Evolutionary conservation across 2,329 filamentous ascomycete species (phyloP), one percentile per base, ranked within the genome.

Genomic region (Sarocladiaceae sp.): DNA sequence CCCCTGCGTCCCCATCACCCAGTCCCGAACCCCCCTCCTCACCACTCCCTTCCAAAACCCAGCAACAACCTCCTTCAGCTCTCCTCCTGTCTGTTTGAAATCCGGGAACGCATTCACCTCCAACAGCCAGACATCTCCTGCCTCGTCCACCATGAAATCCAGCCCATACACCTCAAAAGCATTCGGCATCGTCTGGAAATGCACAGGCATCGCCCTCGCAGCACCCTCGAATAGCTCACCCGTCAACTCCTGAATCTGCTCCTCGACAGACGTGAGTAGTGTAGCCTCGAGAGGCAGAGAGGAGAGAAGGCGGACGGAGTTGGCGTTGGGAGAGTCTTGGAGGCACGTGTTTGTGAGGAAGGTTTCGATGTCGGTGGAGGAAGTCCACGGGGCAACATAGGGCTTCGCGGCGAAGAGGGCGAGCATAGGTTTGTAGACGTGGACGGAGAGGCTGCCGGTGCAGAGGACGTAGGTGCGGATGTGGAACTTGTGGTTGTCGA

Each of bases 31-130:
- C 2, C 72, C 86, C 51, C 75, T 67, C 45, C 79, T 72, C 33
- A 95, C 72, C 18, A 88, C 83, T 10, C 79, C 85, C 55, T 79
- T 74, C 73, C 94, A 93, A 52, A 98, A 72, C 6, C 82, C 84
- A 16, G 71, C 76, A 19, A 98, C 83, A 32, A 97, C 64, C 0
- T 68, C 76, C 58, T 74, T 79, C 51, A 95, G 64, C 46, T 85
- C 83, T 0, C 88, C 89, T 7, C 93, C 93, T 13, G 89, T 95
- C 76, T 97, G 91, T 58, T 78, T 82, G 59, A 97, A 97, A 67
- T 98, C 93, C 9, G 93, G 93, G 65, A 95, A 98, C 1, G 91
- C 88, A 68, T 98, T 98, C 24, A 95, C 78, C 68, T 98, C 93
- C 46, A 98, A 68, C 56, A 98, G 61, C 80, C 82, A 96, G 3